Conservation (phyloP, 345 rosid genomes). For the Populus nigra region DNA sequence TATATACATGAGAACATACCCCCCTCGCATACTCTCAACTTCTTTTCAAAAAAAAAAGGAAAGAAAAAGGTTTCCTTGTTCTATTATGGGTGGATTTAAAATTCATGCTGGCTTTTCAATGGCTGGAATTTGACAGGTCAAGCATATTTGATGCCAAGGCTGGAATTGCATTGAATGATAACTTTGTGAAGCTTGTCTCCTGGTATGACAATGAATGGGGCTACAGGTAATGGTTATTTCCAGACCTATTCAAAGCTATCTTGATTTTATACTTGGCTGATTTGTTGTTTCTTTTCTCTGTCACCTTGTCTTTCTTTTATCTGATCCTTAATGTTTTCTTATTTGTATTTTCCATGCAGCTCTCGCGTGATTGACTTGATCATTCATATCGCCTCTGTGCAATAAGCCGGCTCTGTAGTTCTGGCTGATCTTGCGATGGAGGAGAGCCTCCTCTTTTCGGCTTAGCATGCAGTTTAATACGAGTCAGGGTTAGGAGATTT, state of each 20-base stretch:
- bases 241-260: not conserved
- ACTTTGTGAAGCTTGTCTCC: constrained; percentile 22
- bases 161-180: constrained; percentile 24
- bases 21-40: too few species aligned
- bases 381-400: constrained; percentile 40
- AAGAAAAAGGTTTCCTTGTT: too few species aligned
- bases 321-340: not conserved
- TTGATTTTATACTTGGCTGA: too few species aligned
- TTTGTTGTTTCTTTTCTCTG: not conserved
- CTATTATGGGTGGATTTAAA: too few species aligned
- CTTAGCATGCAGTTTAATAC: not conserved
- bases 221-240: constrained; percentile 18
- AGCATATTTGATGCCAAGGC: constrained; percentile 30
- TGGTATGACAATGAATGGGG: constrained; percentile 31
- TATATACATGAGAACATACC: not conserved
- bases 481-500: not conserved
- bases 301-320: not conserved
- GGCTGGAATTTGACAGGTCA: not conserved
- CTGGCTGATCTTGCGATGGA: not conserved
- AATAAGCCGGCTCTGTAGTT: not conserved
- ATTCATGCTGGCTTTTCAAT: not conserved
- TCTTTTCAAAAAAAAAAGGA: too few species aligned
- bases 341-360: constrained; percentile 23
- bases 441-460: not conserved
- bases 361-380: constrained; percentile 56